Base-by-base conservation (phyloP, 768 basidiomycete species). In the Trametes gibbosa region DNA sequence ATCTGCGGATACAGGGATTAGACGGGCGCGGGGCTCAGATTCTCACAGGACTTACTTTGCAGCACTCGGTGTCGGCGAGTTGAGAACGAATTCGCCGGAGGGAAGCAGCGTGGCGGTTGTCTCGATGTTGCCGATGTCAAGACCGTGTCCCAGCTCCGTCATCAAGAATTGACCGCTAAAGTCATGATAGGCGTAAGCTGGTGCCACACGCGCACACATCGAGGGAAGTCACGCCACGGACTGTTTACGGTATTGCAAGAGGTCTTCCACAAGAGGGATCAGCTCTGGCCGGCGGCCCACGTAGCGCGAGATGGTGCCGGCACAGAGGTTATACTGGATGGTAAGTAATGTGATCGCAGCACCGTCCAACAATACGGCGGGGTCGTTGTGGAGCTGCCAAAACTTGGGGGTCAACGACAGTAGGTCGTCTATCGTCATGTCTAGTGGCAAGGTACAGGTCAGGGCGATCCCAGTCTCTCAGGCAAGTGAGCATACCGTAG, bases 61-160 rank as follows among this genome's bases (percentile, higher is more conserved):
- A 14, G 37, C 37, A 14, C 17, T 14, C 6, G 37, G 37, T 14
- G 37, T 39, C 4, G 42, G 42, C 21, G 42, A 43, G 21, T 43
- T 21, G n/a, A 43, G 42, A n/a, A 43, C 5, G 42, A 43, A 43
- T 5, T 48, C 51, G 3, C 70, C 72, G 17, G 65, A 63, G 0
- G 59, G 51, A 2, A 66, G 59, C 27, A 67, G 40, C 3, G 61
- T 66, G 5, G 66, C 72, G 0, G 60, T 65, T 5, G 73, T 73
- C 58, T 71, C 69, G 12, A 72, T 50, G 48, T 71, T 65, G 19
- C 62, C 34, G 19, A 63, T 62, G 39, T 73, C 70, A 1, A 74
- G 63, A 1, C 70, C 73, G 46, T 71, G 72, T 1, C 64, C 70
- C 5, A 71, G 57, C 51, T 74, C 72, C 2, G 72, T 72, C 16